Conservation (phyloP, 768 basidiomycete genomes). For the Sarcodon aspratus region DNA sequence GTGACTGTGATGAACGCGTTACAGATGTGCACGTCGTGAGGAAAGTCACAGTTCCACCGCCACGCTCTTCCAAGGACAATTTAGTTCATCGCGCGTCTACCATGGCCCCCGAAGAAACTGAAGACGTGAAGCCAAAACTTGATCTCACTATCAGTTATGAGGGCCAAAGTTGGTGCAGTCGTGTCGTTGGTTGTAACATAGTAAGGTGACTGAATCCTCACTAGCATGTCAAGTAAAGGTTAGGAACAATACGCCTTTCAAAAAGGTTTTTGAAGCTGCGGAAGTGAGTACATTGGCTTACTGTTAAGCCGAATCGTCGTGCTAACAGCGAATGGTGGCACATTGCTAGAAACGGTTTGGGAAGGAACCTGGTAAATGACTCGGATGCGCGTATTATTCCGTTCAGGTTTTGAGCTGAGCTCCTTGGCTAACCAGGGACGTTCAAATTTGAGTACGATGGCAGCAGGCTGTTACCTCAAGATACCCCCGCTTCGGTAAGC, state of each 20-base stretch:
- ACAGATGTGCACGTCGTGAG: background rate
- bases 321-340: background rate
- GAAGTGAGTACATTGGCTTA: slow-evolving; percentile 32
- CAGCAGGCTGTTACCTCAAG: slow-evolving; percentile 29
- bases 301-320: background rate
- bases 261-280: slow-evolving; percentile 56
- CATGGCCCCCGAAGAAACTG: slow-evolving; percentile 10
- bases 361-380: slow-evolving; percentile 39
- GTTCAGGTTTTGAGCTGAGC: background rate
- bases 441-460: slow-evolving; percentile 55
- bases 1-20: background rate
- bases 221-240: slow-evolving; percentile 60
- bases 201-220: slow-evolving; percentile 1
- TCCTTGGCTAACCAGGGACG: slow-evolving; percentile 29
- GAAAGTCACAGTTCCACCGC: background rate
- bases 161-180: slow-evolving; percentile 31
- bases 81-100: background rate
- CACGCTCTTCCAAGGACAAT: background rate
- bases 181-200: slow-evolving; percentile 3
- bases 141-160: slow-evolving; percentile 49
- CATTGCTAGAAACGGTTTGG: slow-evolving; percentile 40
- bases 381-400: slow-evolving; percentile 2
- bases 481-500: slow-evolving; percentile 42
- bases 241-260: slow-evolving; percentile 48
- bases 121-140: slow-evolving; percentile 62